phyloP scores from a whole-genome alignment of 2,329 filamentous ascomycete species.

The Aspergillus sp. region DNA sequence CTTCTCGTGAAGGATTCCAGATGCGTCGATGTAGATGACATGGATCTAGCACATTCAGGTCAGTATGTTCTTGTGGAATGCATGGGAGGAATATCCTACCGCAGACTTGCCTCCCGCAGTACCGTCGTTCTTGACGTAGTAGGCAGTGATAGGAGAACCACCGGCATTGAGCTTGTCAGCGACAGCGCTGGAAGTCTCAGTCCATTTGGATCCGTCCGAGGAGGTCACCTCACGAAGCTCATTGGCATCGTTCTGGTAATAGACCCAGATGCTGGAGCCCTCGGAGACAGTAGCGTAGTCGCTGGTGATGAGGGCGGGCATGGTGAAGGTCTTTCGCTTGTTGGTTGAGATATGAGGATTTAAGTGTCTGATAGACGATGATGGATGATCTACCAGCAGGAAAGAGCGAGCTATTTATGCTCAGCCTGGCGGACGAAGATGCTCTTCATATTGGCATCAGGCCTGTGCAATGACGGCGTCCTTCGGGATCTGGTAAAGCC shows the following conservation, averaged over 20 bases:
- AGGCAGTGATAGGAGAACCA: conserved; percentile 3
- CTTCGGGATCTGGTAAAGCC: not conserved
- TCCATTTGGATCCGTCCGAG: not conserved
- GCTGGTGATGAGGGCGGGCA: not conserved
- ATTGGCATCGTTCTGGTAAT: not conserved
- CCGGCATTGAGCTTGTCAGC: not conserved
- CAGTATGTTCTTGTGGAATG: not conserved
- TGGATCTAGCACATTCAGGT: not conserved
- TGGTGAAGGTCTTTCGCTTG: not conserved
- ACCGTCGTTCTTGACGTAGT: conserved; percentile 1
- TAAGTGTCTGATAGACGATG: not conserved
- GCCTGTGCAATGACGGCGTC: not conserved
- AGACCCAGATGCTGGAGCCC: not conserved
- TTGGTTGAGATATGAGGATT: not conserved
- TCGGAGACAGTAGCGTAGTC: not conserved
- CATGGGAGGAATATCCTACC: not conserved
- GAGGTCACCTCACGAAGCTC: conserved; percentile 3
- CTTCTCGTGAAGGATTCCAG: not conserved
- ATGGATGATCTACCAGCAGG: not conserved
- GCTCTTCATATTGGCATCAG: not conserved
- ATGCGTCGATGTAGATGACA: not conserved
- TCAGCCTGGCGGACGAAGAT: not conserved
- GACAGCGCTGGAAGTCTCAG: not conserved
- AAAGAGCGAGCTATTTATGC: not conserved
- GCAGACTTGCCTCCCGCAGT: not conserved